These are phyloP conservation scores for Colletotrichum lini DNA, from an alignment of 2,329 filamentous ascomycete species.

Conservation along the genomic window DNA sequence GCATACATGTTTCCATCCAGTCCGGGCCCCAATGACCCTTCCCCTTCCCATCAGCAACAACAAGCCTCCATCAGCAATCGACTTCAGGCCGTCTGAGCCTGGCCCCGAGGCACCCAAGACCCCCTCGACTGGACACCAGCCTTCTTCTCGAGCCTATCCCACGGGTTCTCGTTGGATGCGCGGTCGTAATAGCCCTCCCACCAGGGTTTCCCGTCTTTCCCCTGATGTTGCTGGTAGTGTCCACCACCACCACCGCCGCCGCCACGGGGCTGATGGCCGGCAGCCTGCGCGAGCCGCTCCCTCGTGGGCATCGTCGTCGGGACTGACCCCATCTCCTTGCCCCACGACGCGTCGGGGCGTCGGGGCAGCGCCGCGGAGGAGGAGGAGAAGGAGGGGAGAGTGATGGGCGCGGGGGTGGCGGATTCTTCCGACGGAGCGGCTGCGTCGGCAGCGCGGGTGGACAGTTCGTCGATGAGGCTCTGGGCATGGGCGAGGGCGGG, in stretches of 20 bases:
- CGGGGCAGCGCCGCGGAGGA: constrained; percentile 27
- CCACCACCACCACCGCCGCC: not conserved
- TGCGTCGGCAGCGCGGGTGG: not conserved
- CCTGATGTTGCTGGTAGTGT: constrained; percentile 10
- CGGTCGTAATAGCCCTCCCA: constrained; percentile 79
- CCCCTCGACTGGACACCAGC: constrained; percentile 60
- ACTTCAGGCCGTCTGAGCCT: constrained; percentile 15
- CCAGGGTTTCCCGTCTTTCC: constrained; percentile 59
- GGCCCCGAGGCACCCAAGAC: constrained; percentile 56
- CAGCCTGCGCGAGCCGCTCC: constrained; percentile 10
- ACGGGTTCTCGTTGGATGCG: constrained; percentile 80
- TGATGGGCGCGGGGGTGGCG: constrained; percentile 12
- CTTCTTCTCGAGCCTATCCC: constrained; percentile 70
- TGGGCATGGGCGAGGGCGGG: constrained; percentile 41
- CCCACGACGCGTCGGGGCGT: constrained; percentile 39
- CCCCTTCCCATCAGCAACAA: not conserved
- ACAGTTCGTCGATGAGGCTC: constrained; percentile 37
- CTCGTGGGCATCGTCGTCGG: constrained; percentile 26
- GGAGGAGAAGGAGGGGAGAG: constrained; percentile 3
- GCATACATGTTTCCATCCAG: not conserved
- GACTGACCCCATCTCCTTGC: constrained; percentile 23
- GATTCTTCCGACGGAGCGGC: not conserved
- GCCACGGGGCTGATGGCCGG: not conserved
- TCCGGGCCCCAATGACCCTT: not conserved
- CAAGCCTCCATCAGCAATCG: not conserved